Percentiles rank a stretch among this genome's conserved stretches.
These are phyloP conservation scores for Phoenix roebelenii DNA, from an alignment of 176 grass and related monocot genomes.

Conservation along the genomic window DNA sequence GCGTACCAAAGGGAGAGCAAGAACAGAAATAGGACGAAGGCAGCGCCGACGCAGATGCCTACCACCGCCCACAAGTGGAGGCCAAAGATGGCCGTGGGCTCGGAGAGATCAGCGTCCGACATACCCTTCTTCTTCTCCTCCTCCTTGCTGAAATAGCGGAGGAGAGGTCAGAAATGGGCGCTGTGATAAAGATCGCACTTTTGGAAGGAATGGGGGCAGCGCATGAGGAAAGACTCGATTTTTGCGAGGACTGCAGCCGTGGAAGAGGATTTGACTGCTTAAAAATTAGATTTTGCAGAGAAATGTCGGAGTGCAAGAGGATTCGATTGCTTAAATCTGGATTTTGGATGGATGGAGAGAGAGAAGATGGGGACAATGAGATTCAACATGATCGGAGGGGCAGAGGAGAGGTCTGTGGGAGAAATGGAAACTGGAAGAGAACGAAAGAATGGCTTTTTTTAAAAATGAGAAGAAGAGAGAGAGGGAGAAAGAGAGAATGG, in stretches of 20 bases:
- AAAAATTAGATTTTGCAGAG: constrained; percentile 19
- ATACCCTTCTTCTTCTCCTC: constrained; percentile 16
- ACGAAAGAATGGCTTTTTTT: not conserved
- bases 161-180: constrained; percentile 6
- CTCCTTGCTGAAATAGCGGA: constrained; percentile 5
- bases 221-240: constrained; percentile 28
- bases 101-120: constrained; percentile 71
- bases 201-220: not conserved
- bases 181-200: constrained; percentile 22
- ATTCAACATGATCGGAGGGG: not conserved
- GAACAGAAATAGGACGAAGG: constrained; percentile 75
- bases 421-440: constrained; percentile 9
- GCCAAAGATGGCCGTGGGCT: constrained; percentile 71
- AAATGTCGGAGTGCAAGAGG: constrained; percentile 11
- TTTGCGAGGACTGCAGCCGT: constrained; percentile 1
- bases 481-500: not conserved
- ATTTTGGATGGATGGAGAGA: constrained; percentile 22
- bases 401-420: not conserved
- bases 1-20: constrained; percentile 65
- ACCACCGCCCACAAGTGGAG: constrained; percentile 73
- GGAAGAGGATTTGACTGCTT: constrained; percentile 18
- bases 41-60: constrained; percentile 62
- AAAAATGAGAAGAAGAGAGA: constrained; percentile 18
- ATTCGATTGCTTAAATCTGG: constrained; percentile 29
- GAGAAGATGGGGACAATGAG: not conserved